Base-by-base conservation (phyloP, 2,329 filamentous ascomycete species). In the Fusarium acutatum region DNA sequence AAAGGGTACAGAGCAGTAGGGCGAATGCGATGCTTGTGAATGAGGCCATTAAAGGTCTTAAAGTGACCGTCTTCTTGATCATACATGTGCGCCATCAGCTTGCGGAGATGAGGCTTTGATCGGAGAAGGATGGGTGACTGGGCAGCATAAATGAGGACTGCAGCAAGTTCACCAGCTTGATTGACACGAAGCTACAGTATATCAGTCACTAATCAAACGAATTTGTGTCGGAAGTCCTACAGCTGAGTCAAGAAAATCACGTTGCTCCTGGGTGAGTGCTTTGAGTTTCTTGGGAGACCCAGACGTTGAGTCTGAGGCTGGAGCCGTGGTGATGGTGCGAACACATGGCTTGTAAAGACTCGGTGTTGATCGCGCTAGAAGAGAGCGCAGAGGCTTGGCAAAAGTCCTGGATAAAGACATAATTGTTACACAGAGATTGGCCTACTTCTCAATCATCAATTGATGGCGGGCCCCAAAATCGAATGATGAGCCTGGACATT, bases 11-110 rank as follows among this genome's bases (percentile, higher is more conserved):
- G 92, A 18, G 93, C 94, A 1, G 96, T 98, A 1, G 96, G 96
- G 0, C 96, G 93, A 58, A 99, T 91, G 64, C 95, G 94, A 82
- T 98, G 96, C 78, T 92, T 93, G 24, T 93, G 91, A 9, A 98
- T 86, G 32, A 98, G 88, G 7, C 86, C 79, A 82, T 97, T 97
- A 88, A 98, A 99, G 40, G 92, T 96, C 8, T 85, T 83, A 76
- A 98, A 91, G 83, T 99, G 96, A 14, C 91, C 92, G 18, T 90
- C 94, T 86, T 99, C 96, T 82, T 99, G 96, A 78, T 96, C 94
- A 86, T 97, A 95, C 96, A 99, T 99, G 87, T 98, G 96, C 77
- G 92, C 90, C 94, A 99, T 97, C 37, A 98, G 85, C 1, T 94
- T 93, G 12, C 94, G 92, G 24, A 99, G 91, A 80, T 97, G 93